Evolutionary conservation across 2,329 filamentous ascomycete species (phyloP).

Genomic region (Kalmusia sp.): DNA sequence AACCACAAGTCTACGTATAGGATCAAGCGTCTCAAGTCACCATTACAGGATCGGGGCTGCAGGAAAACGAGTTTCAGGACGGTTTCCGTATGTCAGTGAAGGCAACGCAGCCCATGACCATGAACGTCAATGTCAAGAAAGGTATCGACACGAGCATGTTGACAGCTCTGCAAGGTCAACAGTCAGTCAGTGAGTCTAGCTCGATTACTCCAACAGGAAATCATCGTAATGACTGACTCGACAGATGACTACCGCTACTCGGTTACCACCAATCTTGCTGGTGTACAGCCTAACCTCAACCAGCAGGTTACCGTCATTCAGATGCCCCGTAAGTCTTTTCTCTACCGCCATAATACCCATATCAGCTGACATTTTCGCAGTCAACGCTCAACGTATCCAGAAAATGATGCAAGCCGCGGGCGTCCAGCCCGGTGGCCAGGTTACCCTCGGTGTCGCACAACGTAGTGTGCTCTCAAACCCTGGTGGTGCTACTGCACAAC

Average conservation of each 20-base stretch:
- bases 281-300: slow-evolving; percentile 42
- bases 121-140: slow-evolving; percentile 46
- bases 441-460: slow-evolving; percentile 45
- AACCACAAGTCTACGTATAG: no score
- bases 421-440: slow-evolving; percentile 37
- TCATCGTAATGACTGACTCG: background rate
- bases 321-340: slow-evolving; percentile 40
- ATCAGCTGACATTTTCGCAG: slow-evolving; percentile 24
- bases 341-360: background rate
- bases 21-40: slow-evolving; percentile 32
- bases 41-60: slow-evolving; percentile 44
- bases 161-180: slow-evolving; percentile 37
- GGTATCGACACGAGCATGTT: slow-evolving; percentile 44
- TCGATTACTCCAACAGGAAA: no score
- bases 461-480: slow-evolving; percentile 45
- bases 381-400: slow-evolving; percentile 45
- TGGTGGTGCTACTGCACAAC: slow-evolving; percentile 42
- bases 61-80: slow-evolving; percentile 48
- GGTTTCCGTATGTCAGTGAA: slow-evolving; percentile 47
- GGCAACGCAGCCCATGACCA: slow-evolving; percentile 44
- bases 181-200: slow-evolving; percentile 34
- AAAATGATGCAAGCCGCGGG: slow-evolving; percentile 45
- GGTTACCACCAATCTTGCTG: slow-evolving; percentile 41
- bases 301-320: slow-evolving; percentile 46
- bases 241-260: slow-evolving; percentile 46